phyloP scores from a whole-genome alignment of 768 basidiomycete genomes.

The Suillus americanus region DNA sequence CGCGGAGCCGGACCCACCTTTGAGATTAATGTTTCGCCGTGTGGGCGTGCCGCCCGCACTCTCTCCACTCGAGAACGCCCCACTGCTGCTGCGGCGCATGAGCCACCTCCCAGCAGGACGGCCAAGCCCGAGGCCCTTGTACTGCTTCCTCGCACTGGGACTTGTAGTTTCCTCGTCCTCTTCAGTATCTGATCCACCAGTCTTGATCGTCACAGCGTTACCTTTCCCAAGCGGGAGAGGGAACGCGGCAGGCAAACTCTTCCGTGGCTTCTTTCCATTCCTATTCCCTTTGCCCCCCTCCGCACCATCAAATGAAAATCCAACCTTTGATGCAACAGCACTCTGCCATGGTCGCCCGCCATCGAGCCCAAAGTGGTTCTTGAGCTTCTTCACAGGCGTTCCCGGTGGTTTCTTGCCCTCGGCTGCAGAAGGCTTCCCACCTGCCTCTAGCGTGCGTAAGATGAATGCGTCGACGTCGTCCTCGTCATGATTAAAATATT shows the following conservation, averaged over 20 bases:
- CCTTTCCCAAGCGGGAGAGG: slow-evolving; percentile 39
- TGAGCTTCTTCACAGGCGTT: slow-evolving; percentile 78
- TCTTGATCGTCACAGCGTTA: slow-evolving; percentile 31
- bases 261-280: slow-evolving; percentile 47
- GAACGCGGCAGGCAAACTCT: slow-evolving; percentile 77
- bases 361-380: slow-evolving; percentile 51
- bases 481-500: slow-evolving; percentile 25
- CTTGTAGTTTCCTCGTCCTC: slow-evolving; percentile 58
- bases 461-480: slow-evolving; percentile 71
- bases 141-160: slow-evolving; percentile 58
- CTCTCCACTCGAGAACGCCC: slow-evolving; percentile 77
- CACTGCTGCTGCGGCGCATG: slow-evolving; percentile 78
- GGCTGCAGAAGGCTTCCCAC: slow-evolving; percentile 46
- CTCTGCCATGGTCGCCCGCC: slow-evolving; percentile 78
- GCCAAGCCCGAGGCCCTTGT: slow-evolving; percentile 67
- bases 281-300: slow-evolving; percentile 40
- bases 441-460: slow-evolving; percentile 60
- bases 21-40: slow-evolving; percentile 49
- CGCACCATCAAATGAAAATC: slow-evolving; percentile 45
- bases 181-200: slow-evolving; percentile 56
- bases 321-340: slow-evolving; percentile 68
- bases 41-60: slow-evolving; percentile 64
- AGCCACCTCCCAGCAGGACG: slow-evolving; percentile 56
- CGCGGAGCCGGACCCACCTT: background rate
- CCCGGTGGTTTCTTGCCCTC: slow-evolving; percentile 66